Evolutionary conservation across 1,284 basidiomycete genomes (phyloP), one percentile per base, ranked within the genome.

Genomic region (Cutaneotrichosporon cutaneum): DNA sequence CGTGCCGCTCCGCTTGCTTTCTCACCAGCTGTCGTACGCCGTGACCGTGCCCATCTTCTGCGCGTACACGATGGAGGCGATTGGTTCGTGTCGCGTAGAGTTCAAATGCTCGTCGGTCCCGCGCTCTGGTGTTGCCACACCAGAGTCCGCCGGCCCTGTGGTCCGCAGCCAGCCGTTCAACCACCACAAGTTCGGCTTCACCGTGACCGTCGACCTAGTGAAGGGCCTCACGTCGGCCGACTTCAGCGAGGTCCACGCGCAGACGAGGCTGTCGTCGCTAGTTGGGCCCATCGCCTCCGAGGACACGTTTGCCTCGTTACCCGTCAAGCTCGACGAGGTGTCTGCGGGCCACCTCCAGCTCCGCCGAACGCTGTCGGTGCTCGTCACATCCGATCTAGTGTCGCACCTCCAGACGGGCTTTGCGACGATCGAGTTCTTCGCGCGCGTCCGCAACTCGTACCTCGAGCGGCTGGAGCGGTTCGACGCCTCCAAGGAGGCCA

Each of bases 61-160:
- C 73, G 86, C 89, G 51, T 94, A 94, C 74, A 95, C 93, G 1
- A 85, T 91, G 57, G 93, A 95, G 75, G 92, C 92, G 2, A 92
- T 96, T 65, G 94, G 94, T 0, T 92, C 90, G 36, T 95, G 92
- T 80, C 85, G 90, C 21, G 83, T 67, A 81, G 86, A 78, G 82
- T 74, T 80, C 82, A 59, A 83, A 83, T 70, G 61, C 48, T 32
- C 62, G 16, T n/a, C 57, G 2, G 27, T 27, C 7, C 51, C 60
- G 5, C 54, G 63, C 3, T 76, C 73, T 8, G 75, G 75, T 0
- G 56, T 76, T 3, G 61, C 69, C 3, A 75, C 77, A 0, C 74
- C 76, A 6, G 69, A 74, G 8, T 67, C 72, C 14, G 26, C 32
- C 22, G 57, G 62, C 0, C 44, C 62, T 5, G 56, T 61, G 7